Conservation (phyloP, 345 rosid species). For the Aethionema arabicum region DNA sequence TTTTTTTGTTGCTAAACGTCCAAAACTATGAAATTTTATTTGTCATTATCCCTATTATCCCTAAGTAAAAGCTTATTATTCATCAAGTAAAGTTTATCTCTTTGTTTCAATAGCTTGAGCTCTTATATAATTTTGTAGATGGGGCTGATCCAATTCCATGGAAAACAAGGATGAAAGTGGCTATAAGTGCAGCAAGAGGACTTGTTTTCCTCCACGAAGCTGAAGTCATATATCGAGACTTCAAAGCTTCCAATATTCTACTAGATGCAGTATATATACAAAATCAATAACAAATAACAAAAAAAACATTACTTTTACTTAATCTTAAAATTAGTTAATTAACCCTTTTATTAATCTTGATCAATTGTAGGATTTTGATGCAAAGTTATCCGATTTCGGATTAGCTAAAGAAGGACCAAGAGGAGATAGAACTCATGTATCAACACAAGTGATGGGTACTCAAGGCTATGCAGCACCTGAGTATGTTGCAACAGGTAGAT, state of each 20-base stretch:
- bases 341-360: background rate
- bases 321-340: no score
- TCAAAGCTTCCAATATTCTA: conserved; percentile 87
- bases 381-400: conserved; percentile 91
- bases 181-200: conserved; percentile 88
- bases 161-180: conserved; percentile 82
- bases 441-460: conserved; percentile 92
- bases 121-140: conserved; percentile 44
- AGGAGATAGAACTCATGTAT: conserved; percentile 89
- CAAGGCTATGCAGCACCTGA: conserved; percentile 95
- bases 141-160: conserved; percentile 86
- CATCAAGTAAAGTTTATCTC: no score
- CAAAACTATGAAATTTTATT: no score
- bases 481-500: conserved; percentile 78
- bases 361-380: conserved; percentile 78
- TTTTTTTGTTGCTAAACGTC: no score
- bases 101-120: background rate
- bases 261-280: conserved; percentile 84
- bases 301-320: no score
- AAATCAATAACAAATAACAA: background rate
- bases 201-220: conserved; percentile 92
- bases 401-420: conserved; percentile 94
- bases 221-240: conserved; percentile 89
- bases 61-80: no score
- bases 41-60: no score